Conservation (phyloP, 129 eudicot genomes). For the Calendula officinalis region DNA sequence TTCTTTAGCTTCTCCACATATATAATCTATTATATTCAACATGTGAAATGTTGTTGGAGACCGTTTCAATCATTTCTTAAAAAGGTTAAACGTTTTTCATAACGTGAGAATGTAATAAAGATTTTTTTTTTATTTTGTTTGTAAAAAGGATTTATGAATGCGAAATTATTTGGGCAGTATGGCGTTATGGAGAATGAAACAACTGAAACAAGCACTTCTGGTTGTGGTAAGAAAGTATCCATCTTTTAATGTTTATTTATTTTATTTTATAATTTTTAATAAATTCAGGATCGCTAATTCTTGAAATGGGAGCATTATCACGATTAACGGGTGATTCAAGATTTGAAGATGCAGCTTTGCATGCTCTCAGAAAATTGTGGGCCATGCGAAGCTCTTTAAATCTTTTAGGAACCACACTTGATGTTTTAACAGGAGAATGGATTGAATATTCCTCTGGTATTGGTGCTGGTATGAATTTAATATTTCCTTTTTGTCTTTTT, state of each 20-base stretch:
- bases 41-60: neutral
- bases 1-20: too few relatives aligned
- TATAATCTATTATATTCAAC: neutral
- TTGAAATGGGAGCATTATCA: constrained; percentile 97
- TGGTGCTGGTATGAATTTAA: constrained; percentile 73
- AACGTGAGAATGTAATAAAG: constrained; percentile 10
- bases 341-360: constrained; percentile 81
- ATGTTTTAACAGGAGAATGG: constrained; percentile 91
- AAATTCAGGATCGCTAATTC: constrained; percentile 84
- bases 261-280: neutral
- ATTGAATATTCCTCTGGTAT: constrained; percentile 88
- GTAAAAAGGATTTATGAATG: constrained; percentile 46
- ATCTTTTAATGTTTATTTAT: neutral
- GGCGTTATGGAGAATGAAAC: constrained; percentile 92
- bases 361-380: constrained; percentile 90
- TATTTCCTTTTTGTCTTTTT: neutral
- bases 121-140: constrained; percentile 35
- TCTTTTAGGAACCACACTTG: constrained; percentile 88
- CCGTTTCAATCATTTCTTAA: neutral
- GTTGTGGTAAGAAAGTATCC: constrained; percentile 64
- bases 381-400: constrained; percentile 95
- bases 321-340: constrained; percentile 81
- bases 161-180: constrained; percentile 67
- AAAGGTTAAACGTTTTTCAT: neutral
- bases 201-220: constrained; percentile 95